Percentiles rank a stretch among this genome's conserved stretches.
Conservation (phyloP, 2,329 filamentous ascomycete species). For the Aspergillus ibericus region DNA sequence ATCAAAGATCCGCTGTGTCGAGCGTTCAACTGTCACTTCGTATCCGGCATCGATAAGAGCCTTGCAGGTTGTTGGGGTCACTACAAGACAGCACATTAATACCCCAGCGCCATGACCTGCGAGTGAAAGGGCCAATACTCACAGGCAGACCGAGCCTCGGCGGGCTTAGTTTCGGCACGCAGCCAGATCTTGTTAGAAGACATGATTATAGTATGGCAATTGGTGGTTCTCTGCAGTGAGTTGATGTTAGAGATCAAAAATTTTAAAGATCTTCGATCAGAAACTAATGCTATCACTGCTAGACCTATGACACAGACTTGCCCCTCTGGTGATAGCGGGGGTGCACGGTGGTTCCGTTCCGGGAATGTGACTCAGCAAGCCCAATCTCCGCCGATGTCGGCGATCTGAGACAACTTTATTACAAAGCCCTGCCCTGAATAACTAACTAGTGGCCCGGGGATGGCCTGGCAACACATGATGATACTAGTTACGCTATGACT, state of each 20-base stretch:
- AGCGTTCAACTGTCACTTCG: constrained; percentile 66
- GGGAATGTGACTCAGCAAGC: constrained; percentile 23
- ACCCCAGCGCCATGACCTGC: constrained; percentile 2
- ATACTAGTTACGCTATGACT: not conserved
- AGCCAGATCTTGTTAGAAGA: constrained; percentile 52
- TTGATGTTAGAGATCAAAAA: constrained; percentile 9
- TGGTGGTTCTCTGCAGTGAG: constrained; percentile 4
- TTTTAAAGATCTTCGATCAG: constrained; percentile 1
- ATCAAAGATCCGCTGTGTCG: constrained; percentile 62
- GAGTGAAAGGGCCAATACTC: constrained; percentile 20
- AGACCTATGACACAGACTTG: constrained; percentile 30
- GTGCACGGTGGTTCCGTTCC: constrained; percentile 33
- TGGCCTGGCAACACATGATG: not conserved
- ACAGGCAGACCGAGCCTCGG: constrained; percentile 56
- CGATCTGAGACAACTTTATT: not conserved
- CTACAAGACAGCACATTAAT: constrained; percentile 24
- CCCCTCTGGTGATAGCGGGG: constrained; percentile 32
- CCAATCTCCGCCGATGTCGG: constrained; percentile 20
- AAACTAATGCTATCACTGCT: constrained; percentile 14
- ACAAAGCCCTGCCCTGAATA: not conserved
- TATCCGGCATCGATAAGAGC: constrained; percentile 69
- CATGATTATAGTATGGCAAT: constrained; percentile 20
- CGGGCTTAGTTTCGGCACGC: constrained; percentile 60
- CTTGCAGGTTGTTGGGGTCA: constrained; percentile 57
- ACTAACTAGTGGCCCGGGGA: not conserved